Evolutionary conservation across 306 rosid species (phyloP).

Genomic region (Acacia melanoxylon): DNA sequence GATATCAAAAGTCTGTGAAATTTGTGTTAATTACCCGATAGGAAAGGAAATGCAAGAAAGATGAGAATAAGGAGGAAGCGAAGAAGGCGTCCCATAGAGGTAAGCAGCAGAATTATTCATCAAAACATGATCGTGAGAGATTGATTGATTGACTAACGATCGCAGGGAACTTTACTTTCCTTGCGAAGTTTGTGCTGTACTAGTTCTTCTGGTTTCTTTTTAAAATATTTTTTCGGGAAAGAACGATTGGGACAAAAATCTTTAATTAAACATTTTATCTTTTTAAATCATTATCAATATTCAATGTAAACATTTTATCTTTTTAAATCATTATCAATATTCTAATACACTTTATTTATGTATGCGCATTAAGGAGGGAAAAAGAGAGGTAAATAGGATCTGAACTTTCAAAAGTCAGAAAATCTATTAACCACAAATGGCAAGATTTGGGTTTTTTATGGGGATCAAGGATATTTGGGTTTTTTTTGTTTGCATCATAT

Average conservation of each 20-base stretch:
- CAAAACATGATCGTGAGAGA: background rate
- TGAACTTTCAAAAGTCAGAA: no score
- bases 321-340: no score
- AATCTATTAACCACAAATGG: no score
- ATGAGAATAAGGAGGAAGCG: constrained; percentile 38
- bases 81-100: constrained; percentile 50
- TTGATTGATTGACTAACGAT: background rate
- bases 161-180: constrained; percentile 54
- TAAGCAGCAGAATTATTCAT: background rate
- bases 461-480: no score
- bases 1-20: background rate
- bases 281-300: no score
- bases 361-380: no score
- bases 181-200: constrained; percentile 13
- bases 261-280: no score
- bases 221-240: background rate
- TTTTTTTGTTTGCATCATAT: no score
- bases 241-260: background rate
- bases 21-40: constrained; percentile 54
- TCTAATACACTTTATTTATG: no score
- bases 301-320: no score
- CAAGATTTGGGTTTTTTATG: no score
- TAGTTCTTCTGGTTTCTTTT: background rate
- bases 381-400: no score
- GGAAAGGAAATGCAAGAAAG: constrained; percentile 43